A percentile compares a stretch with the other conserved stretches of the same genome.
These are phyloP conservation scores for Moringa oleifera DNA, from an alignment of 345 rosid genomes.

Conservation along the genomic window DNA sequence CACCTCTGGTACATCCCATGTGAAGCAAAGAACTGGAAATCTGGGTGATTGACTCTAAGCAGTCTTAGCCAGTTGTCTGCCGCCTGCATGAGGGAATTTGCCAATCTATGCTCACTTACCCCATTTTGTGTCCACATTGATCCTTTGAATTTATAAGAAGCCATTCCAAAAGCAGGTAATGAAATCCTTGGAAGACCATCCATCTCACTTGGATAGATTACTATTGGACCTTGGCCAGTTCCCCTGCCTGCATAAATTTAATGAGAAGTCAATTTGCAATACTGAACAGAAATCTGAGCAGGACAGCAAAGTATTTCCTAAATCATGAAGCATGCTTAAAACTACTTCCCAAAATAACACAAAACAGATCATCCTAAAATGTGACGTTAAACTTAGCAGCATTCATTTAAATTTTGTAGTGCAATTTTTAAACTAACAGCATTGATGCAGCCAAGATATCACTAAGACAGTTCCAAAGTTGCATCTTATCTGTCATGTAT, in stretches of 20 bases:
- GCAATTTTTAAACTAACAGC: no score
- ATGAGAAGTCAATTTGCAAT: no score
- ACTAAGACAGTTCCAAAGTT: no score
- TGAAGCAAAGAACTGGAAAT: constrained; percentile 37
- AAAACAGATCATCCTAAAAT: no score
- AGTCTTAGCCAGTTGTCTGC: constrained; percentile 25
- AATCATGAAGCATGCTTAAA: no score
- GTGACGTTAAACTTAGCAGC: no score
- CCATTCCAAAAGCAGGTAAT: constrained; percentile 28
- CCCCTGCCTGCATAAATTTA: constrained; percentile 15
- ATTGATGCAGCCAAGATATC: no score
- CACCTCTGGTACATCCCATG: constrained; percentile 31
- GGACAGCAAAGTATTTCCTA: no score
- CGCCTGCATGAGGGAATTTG: constrained; percentile 26
- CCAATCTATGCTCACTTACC: constrained; percentile 12
- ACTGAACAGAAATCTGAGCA: no score
- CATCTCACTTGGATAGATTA: constrained; percentile 17
- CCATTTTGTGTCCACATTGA: constrained; percentile 24
- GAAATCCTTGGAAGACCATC: constrained; percentile 22
- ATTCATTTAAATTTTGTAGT: no score
- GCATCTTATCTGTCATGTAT: no score
- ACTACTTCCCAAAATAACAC: no score
- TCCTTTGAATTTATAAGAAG: constrained; percentile 28
- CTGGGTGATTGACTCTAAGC: constrained; percentile 30
- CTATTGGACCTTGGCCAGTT: constrained; percentile 21